Conservation (phyloP, 2,329 filamentous ascomycete genomes). For the Colletotrichum caudatum region DNA sequence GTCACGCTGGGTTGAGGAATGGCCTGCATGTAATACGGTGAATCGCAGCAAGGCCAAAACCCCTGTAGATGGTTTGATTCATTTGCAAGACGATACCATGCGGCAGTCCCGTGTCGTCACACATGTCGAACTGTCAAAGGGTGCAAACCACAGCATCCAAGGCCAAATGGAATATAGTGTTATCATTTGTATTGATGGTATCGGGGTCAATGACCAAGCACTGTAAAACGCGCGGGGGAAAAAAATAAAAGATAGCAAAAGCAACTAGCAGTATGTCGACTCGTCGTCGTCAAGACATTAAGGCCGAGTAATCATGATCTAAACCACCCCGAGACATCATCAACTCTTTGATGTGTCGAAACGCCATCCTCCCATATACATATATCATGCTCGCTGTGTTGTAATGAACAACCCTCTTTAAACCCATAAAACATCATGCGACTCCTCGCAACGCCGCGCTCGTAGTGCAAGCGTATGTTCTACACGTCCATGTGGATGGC, state of each 20-base stretch:
- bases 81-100: background rate
- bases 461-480: background rate
- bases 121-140: background rate
- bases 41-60: background rate
- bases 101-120: background rate
- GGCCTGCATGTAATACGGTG: too few species aligned
- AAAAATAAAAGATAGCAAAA: background rate
- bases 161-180: too few species aligned
- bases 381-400: conserved; percentile 13
- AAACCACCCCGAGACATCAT: conserved; percentile 4
- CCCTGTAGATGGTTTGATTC: background rate
- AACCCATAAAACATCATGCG: conserved; percentile 3
- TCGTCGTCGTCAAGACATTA: background rate
- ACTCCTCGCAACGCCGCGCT: conserved; percentile 10
- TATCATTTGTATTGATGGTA: conserved; percentile 3
- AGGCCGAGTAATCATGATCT: conserved; percentile 1
- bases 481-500: background rate
- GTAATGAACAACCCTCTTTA: background rate
- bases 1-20: background rate
- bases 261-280: background rate
- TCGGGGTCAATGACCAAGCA: background rate
- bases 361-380: conserved; percentile 1
- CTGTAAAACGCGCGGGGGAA: background rate
- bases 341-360: conserved; percentile 16
- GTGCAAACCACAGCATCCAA: background rate